Base-by-base conservation (phyloP, 2,329 filamentous ascomycete genomes). In the Epichloe sibirici region DNA sequence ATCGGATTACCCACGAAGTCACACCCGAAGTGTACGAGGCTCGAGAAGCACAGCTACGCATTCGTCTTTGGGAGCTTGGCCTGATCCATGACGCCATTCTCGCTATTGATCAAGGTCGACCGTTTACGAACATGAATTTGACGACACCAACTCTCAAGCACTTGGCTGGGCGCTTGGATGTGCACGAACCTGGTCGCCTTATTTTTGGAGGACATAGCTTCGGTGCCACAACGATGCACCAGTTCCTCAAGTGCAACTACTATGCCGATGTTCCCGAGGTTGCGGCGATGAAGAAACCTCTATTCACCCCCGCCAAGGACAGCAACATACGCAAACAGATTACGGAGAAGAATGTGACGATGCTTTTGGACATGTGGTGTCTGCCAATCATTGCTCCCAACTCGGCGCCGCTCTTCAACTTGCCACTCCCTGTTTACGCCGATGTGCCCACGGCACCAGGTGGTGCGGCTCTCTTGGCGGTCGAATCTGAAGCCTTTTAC, bases 131-230 rank as follows among this genome's bases (percentile, higher is more conserved):
- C 54, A 61, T 83, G 38, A 81, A 83, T 58, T 65, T 71, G 2
- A 73, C 72, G 0, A 70, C 67, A 0, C 62, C 67, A 0, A 65
- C 79, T 3, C 70, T 91, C 0, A 65, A 69, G 11, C 76, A 78
- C 61, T 85, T 94, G 55, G 66, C 72, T 28, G 70, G 72, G n/a
- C 71, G 70, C 51, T 74, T 93, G 46, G 77, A 87, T 56, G 76
- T 94, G 4, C 79, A 83, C 54, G 74, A 78, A 8, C 86, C 87
- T 0, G 88, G 88, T 1, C 79, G 77, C 50, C 81, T 94, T 45
- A 78, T 83, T 43, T 91, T 87, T 63, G 80, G 79, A 0, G 89
- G 89, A 4, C 89, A 95, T 66, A 89, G 84, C 17, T 94, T 94
- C 58, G 89, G 89, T 23, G 85, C 83, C 1, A 78, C 86, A 1